Conservation (phyloP, 75 land plant genomes). For the Pinus albicaulis region DNA sequence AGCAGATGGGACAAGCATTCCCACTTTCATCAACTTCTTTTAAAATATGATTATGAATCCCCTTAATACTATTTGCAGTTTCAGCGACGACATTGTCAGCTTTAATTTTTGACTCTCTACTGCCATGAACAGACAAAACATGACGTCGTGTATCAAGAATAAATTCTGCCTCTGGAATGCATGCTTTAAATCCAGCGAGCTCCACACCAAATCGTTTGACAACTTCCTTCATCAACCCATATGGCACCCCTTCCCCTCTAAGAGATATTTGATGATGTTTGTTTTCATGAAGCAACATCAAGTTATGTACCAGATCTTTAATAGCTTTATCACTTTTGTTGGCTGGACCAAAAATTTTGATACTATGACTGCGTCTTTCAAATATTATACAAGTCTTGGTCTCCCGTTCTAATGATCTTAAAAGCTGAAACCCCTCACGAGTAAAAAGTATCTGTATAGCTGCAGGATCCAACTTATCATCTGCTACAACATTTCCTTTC, state of each 20-base stretch:
- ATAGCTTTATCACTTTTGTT: slow-evolving; percentile 27
- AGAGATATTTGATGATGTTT: slow-evolving; percentile 52
- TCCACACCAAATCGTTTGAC: slow-evolving; percentile 65
- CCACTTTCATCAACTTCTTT: slow-evolving; percentile 11
- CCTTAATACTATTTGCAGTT: slow-evolving; percentile 17
- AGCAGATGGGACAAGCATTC: slow-evolving; percentile 61
- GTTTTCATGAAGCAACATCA: slow-evolving; percentile 44
- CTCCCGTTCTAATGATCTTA: slow-evolving; percentile 38
- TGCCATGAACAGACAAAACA: slow-evolving; percentile 41
- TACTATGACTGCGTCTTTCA: slow-evolving; percentile 38
- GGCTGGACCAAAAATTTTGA: slow-evolving; percentile 58
- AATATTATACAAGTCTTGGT: slow-evolving; percentile 60
- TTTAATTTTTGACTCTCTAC: slow-evolving; percentile 42
- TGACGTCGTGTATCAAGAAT: slow-evolving; percentile 51
- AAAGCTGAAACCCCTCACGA: slow-evolving; percentile 47
- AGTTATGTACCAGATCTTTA: slow-evolving; percentile 32
- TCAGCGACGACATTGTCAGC: slow-evolving; percentile 41
- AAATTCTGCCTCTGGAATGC: slow-evolving; percentile 41
- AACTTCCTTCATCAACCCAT: slow-evolving; percentile 61
- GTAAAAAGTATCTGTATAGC: slow-evolving; percentile 47
- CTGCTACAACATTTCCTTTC: slow-evolving; percentile 46
- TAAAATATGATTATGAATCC: background rate
- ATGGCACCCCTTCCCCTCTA: slow-evolving; percentile 44
- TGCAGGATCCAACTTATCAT: slow-evolving; percentile 36
- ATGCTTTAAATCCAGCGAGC: slow-evolving; percentile 54